Evolutionary conservation across 495 filamentous ascomycete species (phyloP).

Genomic region (Aspergillus nidulans): DNA sequence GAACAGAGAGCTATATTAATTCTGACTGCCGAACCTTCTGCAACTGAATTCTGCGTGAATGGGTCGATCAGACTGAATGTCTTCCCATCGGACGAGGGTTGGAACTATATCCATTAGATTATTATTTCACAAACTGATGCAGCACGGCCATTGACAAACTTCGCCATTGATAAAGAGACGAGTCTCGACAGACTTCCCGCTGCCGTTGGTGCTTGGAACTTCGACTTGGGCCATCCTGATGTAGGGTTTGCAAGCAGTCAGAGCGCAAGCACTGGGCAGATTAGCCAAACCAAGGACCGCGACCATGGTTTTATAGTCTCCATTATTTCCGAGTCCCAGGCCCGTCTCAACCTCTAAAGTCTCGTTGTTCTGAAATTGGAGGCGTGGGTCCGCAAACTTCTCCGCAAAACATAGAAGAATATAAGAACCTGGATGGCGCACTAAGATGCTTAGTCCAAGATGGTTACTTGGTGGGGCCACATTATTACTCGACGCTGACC

Average conservation of each 20-base stretch:
- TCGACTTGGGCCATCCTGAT: background rate
- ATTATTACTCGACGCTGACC: background rate
- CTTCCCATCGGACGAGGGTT: conserved; percentile 37
- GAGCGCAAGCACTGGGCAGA: background rate
- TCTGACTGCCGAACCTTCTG: conserved; percentile 26
- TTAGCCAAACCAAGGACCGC: background rate
- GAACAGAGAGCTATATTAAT: background rate
- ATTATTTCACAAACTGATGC: background rate
- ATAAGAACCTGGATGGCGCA: background rate
- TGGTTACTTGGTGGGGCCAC: background rate
- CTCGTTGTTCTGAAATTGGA: background rate
- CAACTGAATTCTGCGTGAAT: conserved; percentile 39
- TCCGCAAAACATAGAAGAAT: background rate
- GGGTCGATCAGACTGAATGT: conserved; percentile 45
- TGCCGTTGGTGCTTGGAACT: background rate
- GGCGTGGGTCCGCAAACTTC: background rate
- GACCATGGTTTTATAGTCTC: background rate
- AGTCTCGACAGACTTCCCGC: conserved; percentile 24
- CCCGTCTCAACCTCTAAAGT: background rate
- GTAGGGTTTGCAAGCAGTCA: background rate
- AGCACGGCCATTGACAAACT: conserved; percentile 22
- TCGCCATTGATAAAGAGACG: conserved; percentile 49
- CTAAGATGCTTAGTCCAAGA: background rate
- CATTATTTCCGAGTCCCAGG: background rate
- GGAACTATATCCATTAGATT: conserved; percentile 29